Conservation (phyloP, 352 stramenopile species). For the Pseudoperonospora humuli region DNA sequence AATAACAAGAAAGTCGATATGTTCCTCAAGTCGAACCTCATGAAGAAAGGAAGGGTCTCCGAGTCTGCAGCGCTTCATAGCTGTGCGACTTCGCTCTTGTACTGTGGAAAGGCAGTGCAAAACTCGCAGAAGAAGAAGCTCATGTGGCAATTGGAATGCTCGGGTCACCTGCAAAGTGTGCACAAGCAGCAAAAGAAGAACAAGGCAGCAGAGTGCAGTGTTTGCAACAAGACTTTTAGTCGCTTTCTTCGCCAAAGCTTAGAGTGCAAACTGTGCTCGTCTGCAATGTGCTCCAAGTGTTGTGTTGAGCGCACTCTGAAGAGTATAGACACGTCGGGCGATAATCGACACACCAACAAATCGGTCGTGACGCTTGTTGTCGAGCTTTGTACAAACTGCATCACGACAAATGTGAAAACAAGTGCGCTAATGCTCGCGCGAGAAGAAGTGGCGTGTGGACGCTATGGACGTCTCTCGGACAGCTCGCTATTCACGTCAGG, state of each 20-base stretch:
- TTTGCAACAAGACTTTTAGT: slow-evolving; percentile 38
- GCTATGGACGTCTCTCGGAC: slow-evolving; percentile 19
- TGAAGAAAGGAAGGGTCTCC: slow-evolving; percentile 22
- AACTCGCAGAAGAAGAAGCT: slow-evolving; percentile 54
- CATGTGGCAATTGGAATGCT: slow-evolving; percentile 28
- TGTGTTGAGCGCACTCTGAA: slow-evolving; percentile 31
- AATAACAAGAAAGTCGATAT: slow-evolving; percentile 29
- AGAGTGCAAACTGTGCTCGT: slow-evolving; percentile 40
- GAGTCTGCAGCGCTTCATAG: slow-evolving; percentile 23
- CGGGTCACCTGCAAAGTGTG: slow-evolving; percentile 13
- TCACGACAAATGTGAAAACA: slow-evolving; percentile 21
- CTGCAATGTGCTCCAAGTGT: slow-evolving; percentile 41
- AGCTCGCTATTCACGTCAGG: slow-evolving; percentile 1
- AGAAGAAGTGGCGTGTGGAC: slow-evolving; percentile 28
- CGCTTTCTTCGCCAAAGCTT: slow-evolving; percentile 24
- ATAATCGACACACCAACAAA: slow-evolving; percentile 25
- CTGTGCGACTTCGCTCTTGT: slow-evolving; percentile 31
- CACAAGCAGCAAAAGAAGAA: slow-evolving; percentile 11
- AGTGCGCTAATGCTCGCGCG: slow-evolving; percentile 41
- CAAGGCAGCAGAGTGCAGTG: slow-evolving; percentile 24
- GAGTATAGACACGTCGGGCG: slow-evolving; percentile 25
- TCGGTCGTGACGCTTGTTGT: slow-evolving; percentile 29
- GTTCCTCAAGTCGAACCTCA: slow-evolving; percentile 29
- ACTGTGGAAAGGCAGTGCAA: slow-evolving; percentile 35
- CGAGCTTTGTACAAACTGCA: slow-evolving; percentile 33